Evolutionary conservation across 2,329 filamentous ascomycete genomes (phyloP), one percentile per base, ranked within the genome.

Genomic region (Nigrospora sphaerica): DNA sequence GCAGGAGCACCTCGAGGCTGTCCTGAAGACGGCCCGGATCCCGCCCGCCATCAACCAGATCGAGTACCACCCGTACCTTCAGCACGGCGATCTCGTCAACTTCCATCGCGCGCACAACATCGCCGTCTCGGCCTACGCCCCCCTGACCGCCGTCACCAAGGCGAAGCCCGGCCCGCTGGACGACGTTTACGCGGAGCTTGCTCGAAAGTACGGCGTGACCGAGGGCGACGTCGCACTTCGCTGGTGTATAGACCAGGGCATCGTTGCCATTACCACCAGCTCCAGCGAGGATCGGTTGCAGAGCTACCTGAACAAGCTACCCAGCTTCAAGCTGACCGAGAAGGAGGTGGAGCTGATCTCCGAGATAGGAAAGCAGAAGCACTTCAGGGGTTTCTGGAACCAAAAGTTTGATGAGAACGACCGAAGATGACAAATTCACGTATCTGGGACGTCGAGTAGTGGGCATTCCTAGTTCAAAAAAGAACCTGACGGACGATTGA

Each of bases 41-140:
- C 61, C 70, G 3, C 88, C 88, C 1, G 81, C 78, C 7, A 77
- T 86, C 51, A 91, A 92, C 69, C 87, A 93, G 72, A 86, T 92
- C 59, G 87, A 92, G 69, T 83, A 79, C 58, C 85, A 93, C 65
- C 86, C 87, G 0, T 88, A 88, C 61, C 71, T 86, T 44, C 83
- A 86, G 64, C 83, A 85, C 60, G 72, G 71, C 6, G 69, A 73
- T 48, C 68, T 86, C 12, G 46, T 86, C 32, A 64, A 69, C 14
- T 86, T 77, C 64, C 76, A 75, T 62, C 72, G 71, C 54, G 63
- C 74, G 57, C 67, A 83, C 56, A 63, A 69, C 46, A 85, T 87
- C 51, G 74, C 77, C 4, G 62, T 76, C 3, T 66, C 73, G 6
- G 74, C 75, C 10, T 85, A 81, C 61, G 72, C 59, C 0, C 77